phyloP scores from a whole-genome alignment of 1,284 basidiomycete genomes.

The Taiwanofungus camphoratus region DNA sequence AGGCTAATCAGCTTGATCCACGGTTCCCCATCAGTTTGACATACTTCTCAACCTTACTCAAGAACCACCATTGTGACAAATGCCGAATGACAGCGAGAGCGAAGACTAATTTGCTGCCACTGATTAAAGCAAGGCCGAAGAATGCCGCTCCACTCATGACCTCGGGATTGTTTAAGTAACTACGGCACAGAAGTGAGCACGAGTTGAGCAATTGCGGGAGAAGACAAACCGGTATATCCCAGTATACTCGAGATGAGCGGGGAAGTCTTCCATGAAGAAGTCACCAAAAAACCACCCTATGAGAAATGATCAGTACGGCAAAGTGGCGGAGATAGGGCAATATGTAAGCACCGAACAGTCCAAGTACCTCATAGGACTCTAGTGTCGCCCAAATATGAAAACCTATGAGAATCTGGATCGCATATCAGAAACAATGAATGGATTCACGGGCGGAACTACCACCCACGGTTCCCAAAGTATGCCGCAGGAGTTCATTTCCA shows the following conservation, averaged over 20 bases:
- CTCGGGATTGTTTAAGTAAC: constrained; percentile 94
- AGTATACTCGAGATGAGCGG: constrained; percentile 87
- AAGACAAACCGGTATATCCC: constrained; percentile 81
- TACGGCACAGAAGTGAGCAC: constrained; percentile 20
- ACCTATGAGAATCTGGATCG: constrained; percentile 69
- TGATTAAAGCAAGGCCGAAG: constrained; percentile 89
- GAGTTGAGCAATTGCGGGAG: background rate
- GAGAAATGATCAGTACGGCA: constrained; percentile 3
- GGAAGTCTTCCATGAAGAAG: constrained; percentile 95
- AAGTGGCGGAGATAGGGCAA: background rate
- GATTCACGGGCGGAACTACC: background rate
- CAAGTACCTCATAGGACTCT: constrained; percentile 90
- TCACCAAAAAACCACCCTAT: constrained; percentile 96
- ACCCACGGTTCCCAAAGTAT: constrained; percentile 79
- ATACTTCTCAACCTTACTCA: constrained; percentile 82
- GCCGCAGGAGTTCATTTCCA: constrained; percentile 84
- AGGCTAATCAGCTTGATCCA: constrained; percentile 5
- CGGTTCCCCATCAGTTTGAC: constrained; percentile 23
- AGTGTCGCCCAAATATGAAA: constrained; percentile 90
- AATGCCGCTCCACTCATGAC: constrained; percentile 94
- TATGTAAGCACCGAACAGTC: constrained; percentile 68
- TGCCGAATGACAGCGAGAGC: constrained; percentile 82
- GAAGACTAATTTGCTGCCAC: constrained; percentile 83
- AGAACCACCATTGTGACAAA: constrained; percentile 88
- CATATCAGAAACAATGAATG: constrained; percentile 5